phyloP scores from a whole-genome alignment of 148 eudicot genomes.

The Tetragonia tetragonoides region DNA sequence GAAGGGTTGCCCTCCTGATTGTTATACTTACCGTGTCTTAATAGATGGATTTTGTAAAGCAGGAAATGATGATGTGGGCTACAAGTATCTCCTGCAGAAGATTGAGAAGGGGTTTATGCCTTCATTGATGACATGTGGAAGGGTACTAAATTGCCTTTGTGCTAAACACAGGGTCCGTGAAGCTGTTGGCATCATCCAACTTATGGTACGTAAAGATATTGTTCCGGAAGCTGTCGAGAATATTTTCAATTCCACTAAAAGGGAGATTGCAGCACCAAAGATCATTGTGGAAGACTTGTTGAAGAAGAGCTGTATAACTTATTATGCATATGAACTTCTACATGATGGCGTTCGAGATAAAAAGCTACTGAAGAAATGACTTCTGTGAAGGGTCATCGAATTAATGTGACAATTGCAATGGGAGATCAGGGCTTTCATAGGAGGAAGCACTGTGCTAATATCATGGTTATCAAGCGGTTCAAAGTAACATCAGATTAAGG shows the following conservation, averaged over 20 bases:
- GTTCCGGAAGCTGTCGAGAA: slow-evolving; percentile 80
- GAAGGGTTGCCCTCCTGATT: slow-evolving; percentile 59
- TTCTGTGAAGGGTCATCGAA: slow-evolving; percentile 9
- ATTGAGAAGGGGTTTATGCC: slow-evolving; percentile 64
- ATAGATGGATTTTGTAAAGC: slow-evolving; percentile 86
- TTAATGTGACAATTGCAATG: slow-evolving; percentile 4
- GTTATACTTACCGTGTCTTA: slow-evolving; percentile 71
- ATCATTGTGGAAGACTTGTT: slow-evolving; percentile 85
- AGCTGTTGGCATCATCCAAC: slow-evolving; percentile 66
- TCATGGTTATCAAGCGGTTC: not conserved
- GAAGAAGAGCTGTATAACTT: slow-evolving; percentile 81
- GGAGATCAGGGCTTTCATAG: not conserved
- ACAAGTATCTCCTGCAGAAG: slow-evolving; percentile 51
- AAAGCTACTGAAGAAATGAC: slow-evolving; percentile 50
- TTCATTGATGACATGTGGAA: slow-evolving; percentile 67
- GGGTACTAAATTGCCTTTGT: slow-evolving; percentile 85
- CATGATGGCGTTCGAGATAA: slow-evolving; percentile 83
- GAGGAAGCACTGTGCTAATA: too few species aligned
- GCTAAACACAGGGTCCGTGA: slow-evolving; percentile 62
- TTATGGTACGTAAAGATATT: slow-evolving; percentile 72
- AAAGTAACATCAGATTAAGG: slow-evolving; percentile 7
- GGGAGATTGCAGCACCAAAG: slow-evolving; percentile 88
- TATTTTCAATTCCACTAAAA: slow-evolving; percentile 73
- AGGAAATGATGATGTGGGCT: slow-evolving; percentile 62
- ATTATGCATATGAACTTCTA: slow-evolving; percentile 77